phyloP scores from a whole-genome alignment of 176 grass and related monocot genomes.

The Aegilops tauschii region DNA sequence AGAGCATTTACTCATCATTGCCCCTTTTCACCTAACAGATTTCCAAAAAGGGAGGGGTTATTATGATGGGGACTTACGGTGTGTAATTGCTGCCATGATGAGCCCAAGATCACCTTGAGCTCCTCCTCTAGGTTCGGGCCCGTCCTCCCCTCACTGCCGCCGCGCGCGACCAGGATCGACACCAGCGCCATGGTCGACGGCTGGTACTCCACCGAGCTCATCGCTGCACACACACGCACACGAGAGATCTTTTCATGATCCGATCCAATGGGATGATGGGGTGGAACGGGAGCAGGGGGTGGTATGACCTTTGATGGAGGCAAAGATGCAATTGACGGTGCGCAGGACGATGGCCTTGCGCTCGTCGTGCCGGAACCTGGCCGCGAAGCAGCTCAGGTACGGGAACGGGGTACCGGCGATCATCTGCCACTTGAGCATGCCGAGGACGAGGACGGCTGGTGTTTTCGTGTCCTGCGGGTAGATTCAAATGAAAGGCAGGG shows the following conservation, averaged over 20 bases:
- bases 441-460: conserved; percentile 65
- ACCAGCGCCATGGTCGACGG: conserved; percentile 69
- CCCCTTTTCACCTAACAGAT: conserved; percentile 34
- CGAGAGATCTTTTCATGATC: background rate
- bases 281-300: background rate
- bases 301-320: conserved; percentile 50
- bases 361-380: conserved; percentile 41
- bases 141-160: conserved; percentile 21
- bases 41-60: conserved; percentile 6
- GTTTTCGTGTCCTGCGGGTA: no score
- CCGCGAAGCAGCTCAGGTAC: conserved; percentile 65
- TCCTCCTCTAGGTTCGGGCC: conserved; percentile 45
- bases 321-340: conserved; percentile 57
- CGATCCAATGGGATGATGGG: background rate
- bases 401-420: conserved; percentile 70
- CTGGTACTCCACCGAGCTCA: conserved; percentile 56
- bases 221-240: conserved; percentile 34
- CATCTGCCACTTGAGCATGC: conserved; percentile 75
- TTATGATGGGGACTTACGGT: conserved; percentile 44
- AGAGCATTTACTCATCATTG: conserved; percentile 55
- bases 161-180: conserved; percentile 51
- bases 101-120: conserved; percentile 46
- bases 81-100: conserved; percentile 55
- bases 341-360: conserved; percentile 40
- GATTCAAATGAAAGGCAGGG: no score